Percentiles rank a stretch among this genome's conserved stretches.
Conservation (phyloP, 148 eudicot genomes). For the Tetragonia tetragonoides region DNA sequence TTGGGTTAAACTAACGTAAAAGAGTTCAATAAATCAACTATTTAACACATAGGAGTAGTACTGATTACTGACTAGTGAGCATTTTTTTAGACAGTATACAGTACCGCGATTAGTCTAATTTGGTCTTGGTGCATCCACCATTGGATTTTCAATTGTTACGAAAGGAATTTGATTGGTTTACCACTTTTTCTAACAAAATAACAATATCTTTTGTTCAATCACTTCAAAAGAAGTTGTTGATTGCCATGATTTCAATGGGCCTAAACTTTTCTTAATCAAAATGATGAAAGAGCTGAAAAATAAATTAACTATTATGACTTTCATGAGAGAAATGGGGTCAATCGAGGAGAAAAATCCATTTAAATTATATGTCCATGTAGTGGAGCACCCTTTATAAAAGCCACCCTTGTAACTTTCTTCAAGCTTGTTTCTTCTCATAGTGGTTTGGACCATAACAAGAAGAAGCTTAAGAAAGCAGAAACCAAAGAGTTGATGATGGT, state of each 20-base stretch:
- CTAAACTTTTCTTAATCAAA: slow-evolving; percentile 15
- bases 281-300: slow-evolving; percentile 22
- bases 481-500: slow-evolving; percentile 5
- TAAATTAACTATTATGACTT: background rate
- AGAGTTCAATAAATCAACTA: too few relatives aligned
- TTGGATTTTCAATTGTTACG: background rate
- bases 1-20: too few relatives aligned
- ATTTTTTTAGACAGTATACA: too few relatives aligned
- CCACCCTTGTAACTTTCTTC: background rate
- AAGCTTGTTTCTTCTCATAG: background rate
- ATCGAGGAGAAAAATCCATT: background rate
- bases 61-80: too few relatives aligned
- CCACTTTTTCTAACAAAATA: slow-evolving; percentile 3
- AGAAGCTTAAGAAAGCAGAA: background rate
- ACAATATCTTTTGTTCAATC: slow-evolving; percentile 7
- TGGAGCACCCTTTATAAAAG: background rate
- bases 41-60: too few relatives aligned
- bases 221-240: slow-evolving; percentile 5
- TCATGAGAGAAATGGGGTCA: background rate
- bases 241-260: slow-evolving; percentile 27
- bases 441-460: background rate
- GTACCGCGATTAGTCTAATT: too few relatives aligned
- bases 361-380: background rate
- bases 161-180: background rate
- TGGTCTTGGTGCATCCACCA: too few relatives aligned